Percentiles rank a stretch among this genome's conserved stretches.
Evolutionary conservation across 2,329 filamentous ascomycete species (phyloP).

Genomic region (Penicillium sp.): DNA sequence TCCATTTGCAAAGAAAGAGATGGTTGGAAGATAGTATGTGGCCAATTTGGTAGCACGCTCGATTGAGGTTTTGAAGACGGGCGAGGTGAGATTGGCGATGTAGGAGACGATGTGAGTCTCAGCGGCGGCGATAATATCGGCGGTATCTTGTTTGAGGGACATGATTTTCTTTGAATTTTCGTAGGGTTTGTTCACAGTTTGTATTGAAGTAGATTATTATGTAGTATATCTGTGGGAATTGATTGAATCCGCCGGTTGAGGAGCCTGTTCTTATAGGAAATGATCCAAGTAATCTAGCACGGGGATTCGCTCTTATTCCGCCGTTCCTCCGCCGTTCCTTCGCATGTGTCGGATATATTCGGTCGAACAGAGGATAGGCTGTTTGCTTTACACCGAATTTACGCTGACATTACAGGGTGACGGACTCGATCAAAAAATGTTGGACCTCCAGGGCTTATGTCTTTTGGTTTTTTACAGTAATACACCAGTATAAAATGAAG

Average conservation of each 20-base stretch:
- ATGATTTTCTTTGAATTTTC: background rate
- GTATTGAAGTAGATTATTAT: no score
- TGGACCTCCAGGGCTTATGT: no score
- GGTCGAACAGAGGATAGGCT: no score
- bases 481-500: no score
- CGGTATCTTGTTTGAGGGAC: background rate
- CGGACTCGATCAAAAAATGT: no score
- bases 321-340: background rate
- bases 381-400: no score
- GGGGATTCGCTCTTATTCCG: background rate
- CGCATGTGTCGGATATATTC: background rate
- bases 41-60: conserved; percentile 2
- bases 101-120: conserved; percentile 2
- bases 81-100: background rate
- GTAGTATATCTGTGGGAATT: no score
- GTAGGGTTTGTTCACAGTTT: no score
- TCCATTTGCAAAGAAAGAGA: background rate
- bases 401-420: no score
- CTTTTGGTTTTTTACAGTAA: no score
- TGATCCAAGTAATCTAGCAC: background rate
- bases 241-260: no score
- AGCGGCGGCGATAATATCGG: background rate
- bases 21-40: conserved; percentile 1
- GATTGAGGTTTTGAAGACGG: background rate
- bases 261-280: background rate